Conservation (phyloP, 768 basidiomycete genomes). For the Infundibulicybe gibba region DNA sequence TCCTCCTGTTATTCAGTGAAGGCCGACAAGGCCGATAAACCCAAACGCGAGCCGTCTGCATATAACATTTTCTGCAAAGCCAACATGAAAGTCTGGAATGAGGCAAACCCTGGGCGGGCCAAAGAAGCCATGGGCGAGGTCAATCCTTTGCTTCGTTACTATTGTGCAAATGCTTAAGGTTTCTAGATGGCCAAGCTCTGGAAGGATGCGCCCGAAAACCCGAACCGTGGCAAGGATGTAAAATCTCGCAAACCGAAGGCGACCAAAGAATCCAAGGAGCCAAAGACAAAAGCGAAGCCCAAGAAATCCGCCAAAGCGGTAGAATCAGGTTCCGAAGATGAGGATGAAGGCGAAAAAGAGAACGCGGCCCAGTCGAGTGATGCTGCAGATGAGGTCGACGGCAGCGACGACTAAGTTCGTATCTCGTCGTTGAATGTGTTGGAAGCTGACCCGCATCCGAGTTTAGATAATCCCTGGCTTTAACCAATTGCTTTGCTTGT, state of each 20-base stretch:
- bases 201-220: conserved; percentile 61
- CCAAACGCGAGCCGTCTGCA: conserved; percentile 54
- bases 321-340: conserved; percentile 3
- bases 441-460: neutral
- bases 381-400: neutral
- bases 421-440: neutral
- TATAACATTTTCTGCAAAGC: conserved; percentile 57
- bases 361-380: neutral
- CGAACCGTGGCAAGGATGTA: conserved; percentile 52
- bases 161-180: neutral
- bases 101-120: conserved; percentile 42
- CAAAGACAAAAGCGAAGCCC: conserved; percentile 20
- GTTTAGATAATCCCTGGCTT: too few species aligned
- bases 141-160: conserved; percentile 4
- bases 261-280: conserved; percentile 25
- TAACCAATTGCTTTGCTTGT: too few species aligned
- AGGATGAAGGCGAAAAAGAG: conserved; percentile 5
- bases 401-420: neutral
- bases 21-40: conserved; percentile 39
- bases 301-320: conserved; percentile 6
- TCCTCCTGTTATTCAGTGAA: neutral
- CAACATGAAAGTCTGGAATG: conserved; percentile 56
- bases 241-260: conserved; percentile 44
- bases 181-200: conserved; percentile 52
- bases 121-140: conserved; percentile 55